phyloP scores from a whole-genome alignment of 2,329 filamentous ascomycete species.

The Pseudogymnoascus sp. region DNA sequence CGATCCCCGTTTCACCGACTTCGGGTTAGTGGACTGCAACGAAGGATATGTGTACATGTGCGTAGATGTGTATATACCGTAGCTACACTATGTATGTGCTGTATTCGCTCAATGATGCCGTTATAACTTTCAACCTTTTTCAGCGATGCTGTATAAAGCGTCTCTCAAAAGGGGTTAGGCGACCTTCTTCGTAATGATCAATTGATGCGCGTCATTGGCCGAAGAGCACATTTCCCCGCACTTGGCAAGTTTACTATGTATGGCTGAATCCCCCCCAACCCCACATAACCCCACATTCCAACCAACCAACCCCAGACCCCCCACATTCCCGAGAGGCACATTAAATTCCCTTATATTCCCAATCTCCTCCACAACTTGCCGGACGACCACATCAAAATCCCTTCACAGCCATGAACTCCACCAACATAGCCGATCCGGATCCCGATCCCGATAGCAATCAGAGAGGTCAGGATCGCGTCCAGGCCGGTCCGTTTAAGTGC shows the following conservation, averaged over 20 bases:
- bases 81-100: neutral
- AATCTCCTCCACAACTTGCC: neutral
- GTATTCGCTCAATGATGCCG: neutral
- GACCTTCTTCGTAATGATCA: neutral
- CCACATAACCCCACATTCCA: too few relatives aligned
- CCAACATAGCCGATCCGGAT: neutral
- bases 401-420: neutral
- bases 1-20: too few relatives aligned
- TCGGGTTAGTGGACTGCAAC: too few relatives aligned
- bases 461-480: neutral
- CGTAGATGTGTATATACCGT: too few relatives aligned
- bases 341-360: neutral
- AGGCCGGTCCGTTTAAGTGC: neutral
- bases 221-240: neutral
- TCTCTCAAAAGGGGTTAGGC: neutral
- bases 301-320: neutral
- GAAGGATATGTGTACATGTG: too few relatives aligned
- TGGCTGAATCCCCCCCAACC: neutral
- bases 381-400: neutral
- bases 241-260: neutral
- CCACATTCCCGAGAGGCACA: neutral
- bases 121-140: neutral
- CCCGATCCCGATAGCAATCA: neutral
- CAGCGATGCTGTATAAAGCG: neutral
- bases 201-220: neutral